A percentile compares a stretch with the other conserved stretches of the same genome.
phyloP scores from a whole-genome alignment of 2,329 filamentous ascomycete genomes.

The Sordariomycetes sp. region DNA sequence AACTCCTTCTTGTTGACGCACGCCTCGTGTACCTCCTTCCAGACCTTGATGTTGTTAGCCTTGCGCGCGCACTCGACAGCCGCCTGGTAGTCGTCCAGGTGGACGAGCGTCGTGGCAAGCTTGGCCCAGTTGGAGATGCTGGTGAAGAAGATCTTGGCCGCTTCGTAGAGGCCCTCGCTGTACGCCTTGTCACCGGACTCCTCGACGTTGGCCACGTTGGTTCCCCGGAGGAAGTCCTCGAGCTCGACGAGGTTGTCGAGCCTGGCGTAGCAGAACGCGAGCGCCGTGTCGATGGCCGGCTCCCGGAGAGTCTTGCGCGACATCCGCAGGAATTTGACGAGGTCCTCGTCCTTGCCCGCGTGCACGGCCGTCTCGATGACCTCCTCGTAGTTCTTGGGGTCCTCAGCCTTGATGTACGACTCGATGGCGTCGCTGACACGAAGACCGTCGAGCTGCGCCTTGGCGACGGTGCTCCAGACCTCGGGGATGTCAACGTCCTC shows the following conservation, averaged over 20 bases:
- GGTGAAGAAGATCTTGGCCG: conserved; percentile 96
- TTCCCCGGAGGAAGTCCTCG: conserved; percentile 86
- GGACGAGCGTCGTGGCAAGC: conserved; percentile 93
- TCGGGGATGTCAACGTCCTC: conserved; percentile 88
- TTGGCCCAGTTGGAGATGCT: conserved; percentile 99
- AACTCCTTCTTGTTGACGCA: conserved; percentile 98
- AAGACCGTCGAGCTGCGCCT: conserved; percentile 92
- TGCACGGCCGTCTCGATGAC: conserved; percentile 93
- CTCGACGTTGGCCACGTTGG: conserved; percentile 92
- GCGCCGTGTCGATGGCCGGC: conserved; percentile 79
- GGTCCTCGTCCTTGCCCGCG: conserved; percentile 93
- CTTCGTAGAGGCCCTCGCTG: conserved; percentile 84
- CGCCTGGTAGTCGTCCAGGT: conserved; percentile 91
- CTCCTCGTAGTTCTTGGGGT: conserved; percentile 86
- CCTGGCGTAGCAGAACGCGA: conserved; percentile 88
- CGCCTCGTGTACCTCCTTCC: conserved; percentile 95
- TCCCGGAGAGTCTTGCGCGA: conserved; percentile 93
- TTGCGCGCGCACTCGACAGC: conserved; percentile 96
- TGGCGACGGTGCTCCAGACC: conserved; percentile 97
- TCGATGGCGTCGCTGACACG: conserved; percentile 87
- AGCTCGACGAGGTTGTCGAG: conserved; percentile 85
- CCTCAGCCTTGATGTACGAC: conserved; percentile 90
- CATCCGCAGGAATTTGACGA: conserved; percentile 95
- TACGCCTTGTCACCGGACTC: conserved; percentile 98
- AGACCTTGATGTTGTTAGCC: conserved; percentile 98